Evolutionary conservation across 805 yeast genomes (phyloP).

Genomic region (Suhomyces xylopsoci): DNA sequence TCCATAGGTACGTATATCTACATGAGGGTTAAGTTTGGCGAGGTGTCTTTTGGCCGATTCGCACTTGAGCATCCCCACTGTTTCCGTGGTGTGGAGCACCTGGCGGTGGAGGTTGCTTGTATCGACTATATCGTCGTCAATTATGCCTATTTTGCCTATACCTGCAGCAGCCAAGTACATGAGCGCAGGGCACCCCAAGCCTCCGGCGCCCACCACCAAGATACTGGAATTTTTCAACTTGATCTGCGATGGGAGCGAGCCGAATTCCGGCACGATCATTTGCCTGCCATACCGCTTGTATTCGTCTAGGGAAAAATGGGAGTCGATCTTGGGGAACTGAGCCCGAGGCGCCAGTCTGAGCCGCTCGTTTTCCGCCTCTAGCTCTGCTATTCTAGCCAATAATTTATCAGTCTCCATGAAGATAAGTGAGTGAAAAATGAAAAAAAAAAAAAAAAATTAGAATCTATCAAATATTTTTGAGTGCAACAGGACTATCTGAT

Average conservation of each 20-base stretch:
- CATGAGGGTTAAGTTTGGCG: constrained; percentile 62
- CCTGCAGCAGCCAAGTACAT: constrained; percentile 87
- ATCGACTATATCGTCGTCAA: constrained; percentile 85
- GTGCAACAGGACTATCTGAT: too few relatives aligned
- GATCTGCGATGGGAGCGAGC: constrained; percentile 50
- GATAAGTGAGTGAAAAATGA: background rate
- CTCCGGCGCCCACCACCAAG: constrained; percentile 93
- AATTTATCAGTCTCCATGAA: constrained; percentile 15
- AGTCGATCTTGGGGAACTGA: constrained; percentile 8
- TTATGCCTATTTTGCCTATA: constrained; percentile 77
- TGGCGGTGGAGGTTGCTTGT: constrained; percentile 86
- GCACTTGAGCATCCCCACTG: constrained; percentile 70
- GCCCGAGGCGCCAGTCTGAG: constrained; percentile 5
- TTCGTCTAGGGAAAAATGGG: constrained; percentile 53
- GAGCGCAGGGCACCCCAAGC: constrained; percentile 90
- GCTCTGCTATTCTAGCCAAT: constrained; percentile 17
- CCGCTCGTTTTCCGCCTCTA: constrained; percentile 18
- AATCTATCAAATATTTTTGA: too few relatives aligned
- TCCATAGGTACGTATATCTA: constrained; percentile 51
- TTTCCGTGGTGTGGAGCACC: constrained; percentile 65
- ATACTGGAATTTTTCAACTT: constrained; percentile 56
- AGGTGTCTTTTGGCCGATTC: constrained; percentile 69
- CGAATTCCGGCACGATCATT: constrained; percentile 84
- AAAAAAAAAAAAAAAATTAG: background rate
- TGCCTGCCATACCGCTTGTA: constrained; percentile 88